A percentile compares a stretch with the other conserved stretches of the same genome.
These are phyloP conservation scores for Suillus luteus DNA, from an alignment of 768 basidiomycete genomes.

Conservation along the genomic window DNA sequence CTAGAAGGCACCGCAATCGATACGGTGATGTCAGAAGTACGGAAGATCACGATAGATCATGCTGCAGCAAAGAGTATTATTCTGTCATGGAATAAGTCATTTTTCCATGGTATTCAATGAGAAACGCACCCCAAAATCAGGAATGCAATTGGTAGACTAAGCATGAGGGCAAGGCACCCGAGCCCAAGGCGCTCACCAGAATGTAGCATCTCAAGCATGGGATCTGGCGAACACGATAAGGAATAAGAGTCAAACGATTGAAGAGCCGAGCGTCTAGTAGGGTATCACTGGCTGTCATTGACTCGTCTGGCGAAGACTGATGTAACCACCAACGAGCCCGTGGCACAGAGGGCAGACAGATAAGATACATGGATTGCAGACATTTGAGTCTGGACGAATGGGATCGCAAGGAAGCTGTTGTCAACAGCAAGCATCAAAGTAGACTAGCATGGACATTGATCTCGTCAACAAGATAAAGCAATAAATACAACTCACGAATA, in stretches of 20 bases:
- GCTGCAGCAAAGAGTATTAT: not conserved
- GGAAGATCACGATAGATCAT: not conserved
- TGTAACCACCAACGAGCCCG: too few species aligned
- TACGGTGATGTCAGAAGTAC: not conserved
- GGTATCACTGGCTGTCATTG: too few species aligned
- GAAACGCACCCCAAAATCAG: slow-evolving; percentile 52
- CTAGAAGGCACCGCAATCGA: too few species aligned
- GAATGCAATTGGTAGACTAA: slow-evolving; percentile 51
- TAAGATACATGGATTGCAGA: too few species aligned
- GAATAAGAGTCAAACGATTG: not conserved
- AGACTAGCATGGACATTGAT: too few species aligned
- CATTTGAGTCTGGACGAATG: too few species aligned
- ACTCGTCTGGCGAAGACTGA: too few species aligned
- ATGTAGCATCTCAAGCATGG: slow-evolving; percentile 15
- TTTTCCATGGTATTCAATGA: not conserved
- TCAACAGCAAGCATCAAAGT: too few species aligned
- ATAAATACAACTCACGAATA: slow-evolving; percentile 40
- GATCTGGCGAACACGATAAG: not conserved
- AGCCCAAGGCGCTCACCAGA: slow-evolving; percentile 40
- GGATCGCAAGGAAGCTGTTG: too few species aligned
- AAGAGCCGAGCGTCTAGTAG: slow-evolving; percentile 22
- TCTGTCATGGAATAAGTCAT: not conserved
- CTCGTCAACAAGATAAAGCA: not conserved
- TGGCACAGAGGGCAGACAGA: too few species aligned
- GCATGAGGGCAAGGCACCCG: slow-evolving; percentile 45